These are phyloP conservation scores for Sonneratia caseolaris DNA, from an alignment of 345 rosid genomes.

Conservation along the genomic window DNA sequence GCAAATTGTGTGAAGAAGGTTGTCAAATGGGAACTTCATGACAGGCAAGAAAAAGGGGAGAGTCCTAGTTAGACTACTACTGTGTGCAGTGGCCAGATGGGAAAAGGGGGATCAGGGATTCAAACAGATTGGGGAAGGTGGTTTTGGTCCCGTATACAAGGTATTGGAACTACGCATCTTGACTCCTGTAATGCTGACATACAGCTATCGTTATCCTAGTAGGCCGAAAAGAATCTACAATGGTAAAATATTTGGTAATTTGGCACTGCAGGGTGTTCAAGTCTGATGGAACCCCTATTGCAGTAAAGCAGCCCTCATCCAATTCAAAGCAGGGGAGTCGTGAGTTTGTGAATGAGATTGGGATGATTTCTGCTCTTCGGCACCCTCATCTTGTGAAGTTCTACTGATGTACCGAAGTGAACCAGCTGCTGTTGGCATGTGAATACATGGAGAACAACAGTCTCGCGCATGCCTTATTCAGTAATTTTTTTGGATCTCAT, in stretches of 20 bases:
- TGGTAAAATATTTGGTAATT: no score
- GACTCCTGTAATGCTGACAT: no score
- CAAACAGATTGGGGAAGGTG: conserved; percentile 15
- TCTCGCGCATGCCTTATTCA: conserved; percentile 11
- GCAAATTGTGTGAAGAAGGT: no score
- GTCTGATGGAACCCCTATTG: conserved; percentile 8
- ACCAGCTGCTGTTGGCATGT: conserved; percentile 8
- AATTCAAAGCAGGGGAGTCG: conserved; percentile 14
- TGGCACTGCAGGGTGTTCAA: conserved; percentile 8
- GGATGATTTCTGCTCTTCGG: conserved; percentile 15
- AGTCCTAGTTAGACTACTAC: no score
- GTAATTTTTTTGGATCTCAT: not conserved
- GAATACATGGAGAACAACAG: conserved; percentile 15
- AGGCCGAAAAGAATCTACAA: no score
- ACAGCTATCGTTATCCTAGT: no score
- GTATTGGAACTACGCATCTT: conserved; percentile 2
- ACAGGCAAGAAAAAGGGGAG: no score
- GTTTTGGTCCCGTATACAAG: conserved; percentile 18
- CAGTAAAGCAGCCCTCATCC: conserved; percentile 8
- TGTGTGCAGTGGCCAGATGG: no score
- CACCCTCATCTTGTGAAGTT: conserved; percentile 14
- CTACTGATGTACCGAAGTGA: conserved; percentile 9
- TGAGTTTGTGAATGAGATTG: conserved; percentile 14
- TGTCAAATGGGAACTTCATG: no score
- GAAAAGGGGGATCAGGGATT: no score